A percentile compares a stretch with the other conserved stretches of the same genome.
These are phyloP conservation scores for Backusella psychrophila DNA, from an alignment of 192 early-diverging fungal genomes.

Conservation along the genomic window DNA sequence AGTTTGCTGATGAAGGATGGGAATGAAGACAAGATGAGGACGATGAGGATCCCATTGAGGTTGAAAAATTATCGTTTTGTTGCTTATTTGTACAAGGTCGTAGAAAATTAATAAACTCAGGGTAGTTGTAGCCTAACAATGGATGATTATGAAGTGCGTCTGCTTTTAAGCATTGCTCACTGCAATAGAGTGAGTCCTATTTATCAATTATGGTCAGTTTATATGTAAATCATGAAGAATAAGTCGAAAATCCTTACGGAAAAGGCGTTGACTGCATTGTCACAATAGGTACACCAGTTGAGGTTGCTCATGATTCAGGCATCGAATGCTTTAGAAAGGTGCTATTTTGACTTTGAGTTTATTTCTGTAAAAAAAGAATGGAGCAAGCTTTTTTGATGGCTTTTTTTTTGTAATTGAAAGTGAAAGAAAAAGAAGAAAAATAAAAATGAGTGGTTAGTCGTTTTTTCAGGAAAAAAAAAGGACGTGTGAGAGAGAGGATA, in stretches of 20 bases:
- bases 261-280: constrained; percentile 28
- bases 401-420: not conserved
- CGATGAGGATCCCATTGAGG: not conserved
- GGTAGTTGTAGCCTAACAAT: not conserved
- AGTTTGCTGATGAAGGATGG: not conserved
- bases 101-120: constrained; percentile 10
- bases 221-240: not conserved
- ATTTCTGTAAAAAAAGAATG: not conserved
- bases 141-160: not conserved
- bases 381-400: not conserved
- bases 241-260: constrained; percentile 19
- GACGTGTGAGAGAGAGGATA: not conserved
- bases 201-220: not conserved
- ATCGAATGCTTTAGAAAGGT: not conserved
- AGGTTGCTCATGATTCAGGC: constrained; percentile 26
- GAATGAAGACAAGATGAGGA: not conserved
- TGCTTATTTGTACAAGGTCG: not conserved
- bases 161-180: not conserved
- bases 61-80: not conserved
- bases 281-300: constrained; percentile 36
- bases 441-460: not conserved
- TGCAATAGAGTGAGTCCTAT: constrained; percentile 15
- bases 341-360: not conserved
- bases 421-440: not conserved
- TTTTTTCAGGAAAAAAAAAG: not conserved